Base-by-base conservation (phyloP, 1,284 basidiomycete species). In the Sanghuangporus sanghuang region DNA sequence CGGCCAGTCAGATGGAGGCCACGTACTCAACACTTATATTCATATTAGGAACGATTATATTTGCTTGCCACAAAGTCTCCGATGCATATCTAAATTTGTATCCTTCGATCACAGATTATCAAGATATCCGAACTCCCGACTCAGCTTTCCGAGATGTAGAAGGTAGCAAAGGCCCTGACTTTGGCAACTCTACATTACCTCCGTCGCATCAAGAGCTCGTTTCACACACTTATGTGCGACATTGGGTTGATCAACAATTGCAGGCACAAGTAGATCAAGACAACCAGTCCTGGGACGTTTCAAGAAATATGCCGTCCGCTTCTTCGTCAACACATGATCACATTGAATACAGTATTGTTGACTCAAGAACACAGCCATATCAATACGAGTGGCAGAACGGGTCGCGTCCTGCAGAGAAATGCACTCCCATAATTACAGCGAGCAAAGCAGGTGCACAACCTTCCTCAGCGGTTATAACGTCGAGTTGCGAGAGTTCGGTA, bases 31-130 rank as follows among this genome's bases (percentile, higher is more conserved):
- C 40, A 59, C 44, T 46, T 21, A 56, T 27, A 27, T 64, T 42
- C 42, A 39, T 69, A 68, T 69, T 70, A 92, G 90, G 87, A 67
- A 81, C 83, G 70, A 85, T 92, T 70, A 90, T 92, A 73, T 93
- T 92, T 77, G 90, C 89, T 66, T 93, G 86, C 79, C 90, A 93
- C 78, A 89, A 88, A 75, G 79, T 87, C 68, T 78, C 79, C 71
- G 69, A 60, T 49, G 27, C 59, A 6, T 57, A 50, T 57, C 44
- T 42, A 11, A 23, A 32, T 59, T 23, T 56, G 35, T n/a, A 36
- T 27, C 35, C 23, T 40, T 9, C 36, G 23, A 27, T 39, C 48
- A 7, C 52, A 32, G 11, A 14, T 9, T 16, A 32, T 48, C 16
- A 42, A 36, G 21, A 38, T 35, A 62, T 7, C 11, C 42, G n/a